phyloP scores from a whole-genome alignment of 2,329 filamentous ascomycete genomes.

The Grosmannia huntii region DNA sequence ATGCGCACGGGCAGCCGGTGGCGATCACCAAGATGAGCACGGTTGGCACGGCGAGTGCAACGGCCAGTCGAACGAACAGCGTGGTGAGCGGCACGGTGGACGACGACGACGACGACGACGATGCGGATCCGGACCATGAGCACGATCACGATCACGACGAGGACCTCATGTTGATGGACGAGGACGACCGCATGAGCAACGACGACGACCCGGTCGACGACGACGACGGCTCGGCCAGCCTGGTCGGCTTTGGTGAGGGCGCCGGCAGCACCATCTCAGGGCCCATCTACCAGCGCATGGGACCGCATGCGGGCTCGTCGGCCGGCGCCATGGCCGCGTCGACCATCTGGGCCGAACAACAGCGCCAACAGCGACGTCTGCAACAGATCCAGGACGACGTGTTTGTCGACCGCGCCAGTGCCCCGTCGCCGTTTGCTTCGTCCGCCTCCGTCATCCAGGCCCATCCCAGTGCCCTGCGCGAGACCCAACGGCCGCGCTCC shows the following conservation, averaged over 20 bases:
- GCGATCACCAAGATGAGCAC: constrained; percentile 71
- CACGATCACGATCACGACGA: constrained; percentile 63
- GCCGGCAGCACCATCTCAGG: constrained; percentile 76
- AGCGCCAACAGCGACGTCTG: not conserved
- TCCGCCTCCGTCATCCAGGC: constrained; percentile 14
- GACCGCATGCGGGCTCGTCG: constrained; percentile 18
- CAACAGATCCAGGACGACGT: constrained; percentile 12
- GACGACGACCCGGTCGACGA: constrained; percentile 61
- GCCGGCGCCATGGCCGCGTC: constrained; percentile 29
- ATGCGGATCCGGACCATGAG: too few relatives aligned
- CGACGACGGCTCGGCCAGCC: constrained; percentile 55
- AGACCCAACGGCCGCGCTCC: constrained; percentile 19
- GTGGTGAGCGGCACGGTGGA: constrained; percentile 12
- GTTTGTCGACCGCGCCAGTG: not conserved
- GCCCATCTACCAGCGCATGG: constrained; percentile 48
- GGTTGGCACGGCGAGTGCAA: constrained; percentile 81
- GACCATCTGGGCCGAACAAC: not conserved
- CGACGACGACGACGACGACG: constrained; percentile 32
- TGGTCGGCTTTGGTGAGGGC: constrained; percentile 88
- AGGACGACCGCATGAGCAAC: constrained; percentile 28
- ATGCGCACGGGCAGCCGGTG: constrained; percentile 56
- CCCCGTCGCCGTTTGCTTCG: not conserved
- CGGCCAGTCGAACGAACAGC: constrained; percentile 37
- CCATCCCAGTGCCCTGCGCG: constrained; percentile 24
- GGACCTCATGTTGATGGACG: constrained; percentile 30